Conservation (phyloP, 306 rosid species). For the Biancaea sappan region DNA sequence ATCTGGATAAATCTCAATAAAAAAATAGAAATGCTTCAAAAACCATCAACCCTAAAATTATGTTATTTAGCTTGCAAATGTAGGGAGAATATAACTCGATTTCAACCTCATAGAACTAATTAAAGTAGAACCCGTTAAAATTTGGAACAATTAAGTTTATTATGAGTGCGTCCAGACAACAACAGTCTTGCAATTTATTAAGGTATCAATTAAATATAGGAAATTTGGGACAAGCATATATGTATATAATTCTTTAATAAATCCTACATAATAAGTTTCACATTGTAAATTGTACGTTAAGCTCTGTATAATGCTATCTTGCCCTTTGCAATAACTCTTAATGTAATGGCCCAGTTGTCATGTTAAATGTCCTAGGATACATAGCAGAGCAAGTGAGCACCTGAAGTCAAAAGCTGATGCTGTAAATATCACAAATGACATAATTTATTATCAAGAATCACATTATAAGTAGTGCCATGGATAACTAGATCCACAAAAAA, state of each 20-base stretch:
- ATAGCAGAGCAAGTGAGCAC: conserved; percentile 95
- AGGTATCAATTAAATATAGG: not conserved
- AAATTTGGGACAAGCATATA: conserved; percentile 8
- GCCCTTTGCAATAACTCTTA: conserved; percentile 94
- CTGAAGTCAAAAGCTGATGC: conserved; percentile 49
- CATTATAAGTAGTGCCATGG: not conserved
- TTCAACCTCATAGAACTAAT: not conserved
- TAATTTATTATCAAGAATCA: not conserved
- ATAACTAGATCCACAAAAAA: not conserved
- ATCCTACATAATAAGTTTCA: not conserved
- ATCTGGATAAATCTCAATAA: not conserved
- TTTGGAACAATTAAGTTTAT: not conserved
- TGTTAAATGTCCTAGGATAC: conserved; percentile 97
- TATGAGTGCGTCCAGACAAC: not conserved
- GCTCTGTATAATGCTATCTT: conserved; percentile 47
- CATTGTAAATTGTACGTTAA: conserved; percentile 17
- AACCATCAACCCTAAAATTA: not conserved
- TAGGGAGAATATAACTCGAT: not conserved
- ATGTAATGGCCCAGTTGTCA: conserved; percentile 98
- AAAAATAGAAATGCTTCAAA: conserved; percentile 15
- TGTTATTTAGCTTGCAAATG: not conserved
- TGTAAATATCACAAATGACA: conserved; percentile 26
- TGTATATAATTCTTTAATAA: conserved; percentile 1
- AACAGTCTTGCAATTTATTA: conserved; percentile 16
- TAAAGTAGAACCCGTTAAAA: not conserved